These are phyloP conservation scores for Myriosclerotinia scirpicola DNA, from an alignment of 2,329 filamentous ascomycete genomes.

Conservation along the genomic window DNA sequence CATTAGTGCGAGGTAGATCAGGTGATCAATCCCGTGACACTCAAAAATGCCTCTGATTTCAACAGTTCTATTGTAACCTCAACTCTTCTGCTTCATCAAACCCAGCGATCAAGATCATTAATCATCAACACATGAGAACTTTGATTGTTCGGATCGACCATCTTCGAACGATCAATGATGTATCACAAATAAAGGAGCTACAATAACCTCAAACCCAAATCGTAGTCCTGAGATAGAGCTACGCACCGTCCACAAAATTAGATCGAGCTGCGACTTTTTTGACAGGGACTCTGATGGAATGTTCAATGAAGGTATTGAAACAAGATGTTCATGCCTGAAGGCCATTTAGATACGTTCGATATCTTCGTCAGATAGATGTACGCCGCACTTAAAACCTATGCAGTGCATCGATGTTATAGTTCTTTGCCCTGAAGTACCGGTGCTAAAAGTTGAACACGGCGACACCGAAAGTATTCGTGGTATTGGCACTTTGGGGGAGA, in stretches of 20 bases:
- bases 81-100: too few relatives aligned
- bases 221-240: not conserved
- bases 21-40: too few relatives aligned
- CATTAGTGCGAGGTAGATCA: too few relatives aligned
- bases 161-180: too few relatives aligned
- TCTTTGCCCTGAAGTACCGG: not conserved
- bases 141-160: too few relatives aligned
- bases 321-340: conserved; percentile 23
- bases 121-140: too few relatives aligned
- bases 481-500: not conserved
- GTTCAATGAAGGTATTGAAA: conserved; percentile 25
- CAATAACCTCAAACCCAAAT: too few relatives aligned
- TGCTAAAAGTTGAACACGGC: not conserved
- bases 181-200: too few relatives aligned
- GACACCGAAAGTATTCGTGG: not conserved
- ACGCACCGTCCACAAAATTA: not conserved
- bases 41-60: too few relatives aligned
- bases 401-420: not conserved
- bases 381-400: not conserved
- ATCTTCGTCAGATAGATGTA: conserved; percentile 24
- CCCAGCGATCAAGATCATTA: too few relatives aligned
- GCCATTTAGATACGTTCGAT: not conserved
- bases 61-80: too few relatives aligned
- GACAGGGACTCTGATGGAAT: not conserved
- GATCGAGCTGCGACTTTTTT: not conserved